phyloP scores from a whole-genome alignment of 257 asterid genomes.

The Solanum neorickii region DNA sequence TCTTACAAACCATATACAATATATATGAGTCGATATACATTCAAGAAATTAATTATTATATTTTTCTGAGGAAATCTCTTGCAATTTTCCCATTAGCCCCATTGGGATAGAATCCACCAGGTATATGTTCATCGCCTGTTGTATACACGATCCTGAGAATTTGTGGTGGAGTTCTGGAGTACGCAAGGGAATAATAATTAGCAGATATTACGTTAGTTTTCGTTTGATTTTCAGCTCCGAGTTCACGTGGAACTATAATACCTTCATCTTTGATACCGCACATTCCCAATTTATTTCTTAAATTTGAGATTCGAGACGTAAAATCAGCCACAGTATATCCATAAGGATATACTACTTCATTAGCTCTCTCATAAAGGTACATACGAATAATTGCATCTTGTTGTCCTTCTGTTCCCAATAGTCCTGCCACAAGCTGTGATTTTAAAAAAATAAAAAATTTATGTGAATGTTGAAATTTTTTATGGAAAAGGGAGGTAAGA shows the following conservation, averaged over 20 bases:
- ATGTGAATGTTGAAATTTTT: not conserved
- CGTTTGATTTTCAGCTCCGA: slow-evolving; percentile 26
- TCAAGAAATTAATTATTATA: not conserved
- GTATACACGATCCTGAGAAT: slow-evolving; percentile 20
- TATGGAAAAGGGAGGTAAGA: not conserved
- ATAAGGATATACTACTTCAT: slow-evolving; percentile 20
- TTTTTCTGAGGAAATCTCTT: not conserved
- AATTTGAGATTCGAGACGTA: slow-evolving; percentile 17
- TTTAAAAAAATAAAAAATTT: not conserved
- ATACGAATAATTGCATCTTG: slow-evolving; percentile 42
- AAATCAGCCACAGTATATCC: slow-evolving; percentile 25
- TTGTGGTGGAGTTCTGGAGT: slow-evolving; percentile 21
- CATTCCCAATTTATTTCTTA: slow-evolving; percentile 24
- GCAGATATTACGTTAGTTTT: slow-evolving; percentile 32
- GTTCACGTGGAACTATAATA: slow-evolving; percentile 10
- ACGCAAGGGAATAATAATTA: slow-evolving; percentile 25
- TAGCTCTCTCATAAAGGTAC: slow-evolving; percentile 24
- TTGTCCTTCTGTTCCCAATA: slow-evolving; percentile 32
- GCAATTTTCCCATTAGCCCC: slow-evolving; percentile 46
- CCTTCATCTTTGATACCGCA: slow-evolving; percentile 45
- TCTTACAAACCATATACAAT: not conserved
- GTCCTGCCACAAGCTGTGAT: slow-evolving; percentile 27
- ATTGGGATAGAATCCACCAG: slow-evolving; percentile 31
- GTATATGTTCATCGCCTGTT: slow-evolving; percentile 19
- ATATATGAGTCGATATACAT: not conserved